Base-by-base conservation (phyloP, 192 early-diverging fungal genomes). In the Piromyces sp. region DNA sequence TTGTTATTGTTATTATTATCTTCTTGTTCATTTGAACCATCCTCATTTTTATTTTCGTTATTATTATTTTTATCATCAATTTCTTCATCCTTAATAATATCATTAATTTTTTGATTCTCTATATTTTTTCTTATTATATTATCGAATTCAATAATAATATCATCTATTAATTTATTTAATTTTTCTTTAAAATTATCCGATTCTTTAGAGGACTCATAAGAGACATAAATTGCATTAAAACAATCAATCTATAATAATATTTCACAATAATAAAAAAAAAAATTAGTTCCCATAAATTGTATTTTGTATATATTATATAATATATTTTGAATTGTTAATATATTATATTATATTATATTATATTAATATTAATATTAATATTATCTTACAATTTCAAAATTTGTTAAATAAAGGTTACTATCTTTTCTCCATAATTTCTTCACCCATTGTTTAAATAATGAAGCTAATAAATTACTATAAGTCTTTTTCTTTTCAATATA, bases 401-500 rank as follows among this genome's bases (percentile, higher is more conserved):
- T 2, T n/a, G 51, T 68, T 68, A 68, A 68, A 68, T 68, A 68
- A 9, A n/a, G 1, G 22, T 68, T n/a, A n/a, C 22, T 28, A 11
- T 68, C 51, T n/a, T n/a, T 68, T 28, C 51, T 26, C 51, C 51
- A 68, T 1, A n/a, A 7, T 68, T 68, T 68, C n/a, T n/a, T 68
- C 19, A 68, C 51, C 42, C 19, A 81, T 42, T 30, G 30, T 22
- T 42, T 84, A 83, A 88, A 90, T 4, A 86, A 80, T 13, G 88
- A 86, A 11, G 84, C 80, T 33, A 87, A 82, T 30, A 90, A 83
- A 81, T 90, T 86, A 15, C 36, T 79, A 42, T 88, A 88, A 13
- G 83, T 80, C 30, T 58, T 30, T 3, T 82, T 79, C 78, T 84
- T 83, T 80, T 90, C 88, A 29, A 83, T 85, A 31, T 81, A 81